phyloP scores from a whole-genome alignment of 2,329 filamentous ascomycete genomes.

The Aspergillus awamori region DNA sequence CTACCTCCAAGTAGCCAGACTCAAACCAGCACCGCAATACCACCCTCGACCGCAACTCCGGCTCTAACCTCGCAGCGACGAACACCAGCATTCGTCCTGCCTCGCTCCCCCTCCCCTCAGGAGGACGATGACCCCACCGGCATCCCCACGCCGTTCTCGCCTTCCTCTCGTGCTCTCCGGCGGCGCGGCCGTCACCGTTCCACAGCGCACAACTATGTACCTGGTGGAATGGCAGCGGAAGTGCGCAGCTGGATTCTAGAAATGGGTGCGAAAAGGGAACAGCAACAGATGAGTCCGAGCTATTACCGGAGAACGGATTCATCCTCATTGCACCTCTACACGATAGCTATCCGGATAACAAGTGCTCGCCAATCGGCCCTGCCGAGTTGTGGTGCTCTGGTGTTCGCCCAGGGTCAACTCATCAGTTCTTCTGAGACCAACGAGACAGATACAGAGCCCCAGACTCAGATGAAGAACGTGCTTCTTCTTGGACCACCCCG shows the following conservation, averaged over 20 bases:
- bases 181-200: slow-evolving; percentile 34
- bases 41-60: slow-evolving; percentile 14
- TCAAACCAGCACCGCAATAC: not conserved
- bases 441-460: slow-evolving; percentile 7
- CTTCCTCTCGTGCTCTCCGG: slow-evolving; percentile 34
- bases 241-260: slow-evolving; percentile 48
- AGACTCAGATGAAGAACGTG: slow-evolving; percentile 12
- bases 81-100: slow-evolving; percentile 40
- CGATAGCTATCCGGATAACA: slow-evolving; percentile 22
- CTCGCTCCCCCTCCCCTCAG: slow-evolving; percentile 38
- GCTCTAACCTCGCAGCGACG: slow-evolving; percentile 16
- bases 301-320: not conserved
- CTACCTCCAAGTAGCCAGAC: slow-evolving; percentile 24
- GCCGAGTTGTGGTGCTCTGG: slow-evolving; percentile 30
- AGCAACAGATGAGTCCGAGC: slow-evolving; percentile 6
- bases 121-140: slow-evolving; percentile 19
- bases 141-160: slow-evolving; percentile 40
- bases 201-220: slow-evolving; percentile 31
- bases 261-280: slow-evolving; percentile 36
- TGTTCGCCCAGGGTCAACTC: slow-evolving; percentile 24
- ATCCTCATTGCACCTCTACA: slow-evolving; percentile 17
- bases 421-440: not conserved
- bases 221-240: slow-evolving; percentile 45
- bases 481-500: slow-evolving; percentile 35
- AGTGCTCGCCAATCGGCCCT: slow-evolving; percentile 22